A percentile compares a stretch with the other conserved stretches of the same genome.
Evolutionary conservation across 257 asterid species (phyloP).

Genomic region (Solanum ossicruentum): DNA sequence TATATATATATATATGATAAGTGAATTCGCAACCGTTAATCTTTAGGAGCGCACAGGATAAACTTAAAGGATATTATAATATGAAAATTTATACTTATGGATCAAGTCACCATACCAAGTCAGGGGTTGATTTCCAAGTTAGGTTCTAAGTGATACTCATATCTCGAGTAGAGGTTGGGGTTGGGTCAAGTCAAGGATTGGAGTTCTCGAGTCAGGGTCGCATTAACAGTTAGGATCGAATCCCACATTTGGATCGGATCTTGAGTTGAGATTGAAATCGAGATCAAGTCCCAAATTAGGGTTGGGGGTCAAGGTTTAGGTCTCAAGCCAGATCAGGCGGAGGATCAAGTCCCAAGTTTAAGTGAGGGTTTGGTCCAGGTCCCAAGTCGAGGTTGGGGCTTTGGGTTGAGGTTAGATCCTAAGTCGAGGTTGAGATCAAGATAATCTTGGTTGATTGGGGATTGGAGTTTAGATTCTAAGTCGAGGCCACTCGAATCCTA

Average conservation of each 20-base stretch:
- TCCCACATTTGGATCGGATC: background rate
- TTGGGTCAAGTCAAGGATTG: background rate
- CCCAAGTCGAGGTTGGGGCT: background rate
- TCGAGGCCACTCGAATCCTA: background rate
- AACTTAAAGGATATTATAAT: background rate
- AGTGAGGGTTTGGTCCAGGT: background rate
- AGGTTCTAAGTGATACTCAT: background rate
- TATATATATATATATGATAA: too few species aligned
- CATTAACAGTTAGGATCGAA: background rate
- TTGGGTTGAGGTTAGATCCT: background rate
- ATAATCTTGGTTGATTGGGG: background rate
- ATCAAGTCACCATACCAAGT: background rate
- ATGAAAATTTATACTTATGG: background rate
- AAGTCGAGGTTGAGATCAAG: background rate
- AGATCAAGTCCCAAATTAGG: background rate
- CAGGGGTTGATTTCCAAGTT: background rate
- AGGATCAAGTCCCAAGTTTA: background rate
- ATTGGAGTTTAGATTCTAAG: background rate
- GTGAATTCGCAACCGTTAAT: too few species aligned
- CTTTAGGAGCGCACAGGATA: too few species aligned
- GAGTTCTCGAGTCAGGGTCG: background rate
- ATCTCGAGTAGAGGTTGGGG: background rate
- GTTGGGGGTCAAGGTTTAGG: background rate
- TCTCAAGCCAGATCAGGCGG: background rate
- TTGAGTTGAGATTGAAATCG: background rate